These are phyloP conservation scores for Magnusiomyces tetraspermus DNA, from an alignment of 1,139 yeast genomes.

Conservation along the genomic window DNA sequence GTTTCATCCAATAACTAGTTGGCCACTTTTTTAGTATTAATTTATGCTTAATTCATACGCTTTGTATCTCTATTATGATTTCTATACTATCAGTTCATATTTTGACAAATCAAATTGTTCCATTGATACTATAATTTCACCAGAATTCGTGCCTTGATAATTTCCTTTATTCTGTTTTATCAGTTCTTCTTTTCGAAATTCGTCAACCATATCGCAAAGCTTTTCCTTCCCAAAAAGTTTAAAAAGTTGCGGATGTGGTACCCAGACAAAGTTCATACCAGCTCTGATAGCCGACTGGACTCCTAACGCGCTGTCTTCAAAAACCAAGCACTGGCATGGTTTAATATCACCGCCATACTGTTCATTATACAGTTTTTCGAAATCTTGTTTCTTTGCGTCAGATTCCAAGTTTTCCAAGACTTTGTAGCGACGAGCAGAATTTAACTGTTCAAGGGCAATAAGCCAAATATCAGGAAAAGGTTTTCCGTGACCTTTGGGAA, in stretches of 20 bases:
- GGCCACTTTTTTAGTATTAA: no score
- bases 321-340: slow-evolving; percentile 62
- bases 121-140: no score
- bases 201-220: slow-evolving; percentile 39
- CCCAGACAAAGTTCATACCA: slow-evolving; percentile 84
- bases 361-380: neutral
- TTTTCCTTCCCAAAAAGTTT: slow-evolving; percentile 39
- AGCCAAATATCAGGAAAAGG: slow-evolving; percentile 92
- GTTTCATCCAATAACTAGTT: no score
- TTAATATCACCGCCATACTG: neutral
- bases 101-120: slow-evolving; percentile 25
- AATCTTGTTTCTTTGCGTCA: neutral
- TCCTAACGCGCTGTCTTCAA: slow-evolving; percentile 93
- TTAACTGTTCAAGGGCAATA: slow-evolving; percentile 62
- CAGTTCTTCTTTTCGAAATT: slow-evolving; percentile 12
- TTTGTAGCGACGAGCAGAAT: slow-evolving; percentile 35
- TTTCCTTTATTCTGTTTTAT: no score
- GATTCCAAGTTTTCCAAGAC: no score
- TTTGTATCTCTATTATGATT: neutral
- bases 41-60: no score
- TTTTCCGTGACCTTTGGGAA: slow-evolving; percentile 79
- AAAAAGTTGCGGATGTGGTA: slow-evolving; percentile 70
- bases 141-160: no score
- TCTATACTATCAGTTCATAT: slow-evolving; percentile 31
- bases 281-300: slow-evolving; percentile 75